These are phyloP conservation scores for Phytomonas serpens DNA, from an alignment of 208 protist genomes.

Conservation along the genomic window DNA sequence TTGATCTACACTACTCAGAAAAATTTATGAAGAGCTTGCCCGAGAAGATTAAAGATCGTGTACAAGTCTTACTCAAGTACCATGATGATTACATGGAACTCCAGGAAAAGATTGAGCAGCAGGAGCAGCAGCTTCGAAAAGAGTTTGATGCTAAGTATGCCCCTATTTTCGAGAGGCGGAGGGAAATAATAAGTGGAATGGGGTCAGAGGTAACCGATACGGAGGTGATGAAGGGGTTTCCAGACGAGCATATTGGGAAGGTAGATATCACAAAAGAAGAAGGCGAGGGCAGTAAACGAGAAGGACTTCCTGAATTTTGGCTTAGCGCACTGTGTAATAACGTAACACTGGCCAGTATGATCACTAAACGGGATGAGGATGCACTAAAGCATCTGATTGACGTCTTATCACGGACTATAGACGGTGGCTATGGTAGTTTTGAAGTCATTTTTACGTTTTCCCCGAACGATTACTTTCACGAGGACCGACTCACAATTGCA, in stretches of 20 bases:
- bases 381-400: conserved; percentile 64
- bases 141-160: conserved; percentile 65
- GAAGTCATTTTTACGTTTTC: conserved; percentile 71
- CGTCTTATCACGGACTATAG: conserved; percentile 36
- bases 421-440: conserved; percentile 58
- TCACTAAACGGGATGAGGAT: conserved; percentile 67
- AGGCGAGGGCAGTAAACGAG: conserved; percentile 7
- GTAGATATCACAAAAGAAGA: conserved; percentile 29
- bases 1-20: conserved; percentile 66
- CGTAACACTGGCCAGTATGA: conserved; percentile 47
- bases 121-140: conserved; percentile 57
- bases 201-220: conserved; percentile 41
- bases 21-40: conserved; percentile 80
- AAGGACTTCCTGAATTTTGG: conserved; percentile 66
- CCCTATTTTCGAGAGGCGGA: conserved; percentile 50
- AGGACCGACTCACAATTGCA: conserved; percentile 54
- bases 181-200: conserved; percentile 67
- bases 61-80: conserved; percentile 59
- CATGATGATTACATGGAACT: conserved; percentile 60
- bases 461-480: conserved; percentile 75
- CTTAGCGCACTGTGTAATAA: conserved; percentile 64
- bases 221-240: conserved; percentile 65
- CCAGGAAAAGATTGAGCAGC: conserved; percentile 45
- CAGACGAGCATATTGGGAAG: conserved; percentile 41
- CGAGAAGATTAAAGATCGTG: conserved; percentile 71